Evolutionary conservation across 2,329 filamentous ascomycete species (phyloP), one percentile per base, ranked within the genome.

Genomic region (Fusarium mexicanum): DNA sequence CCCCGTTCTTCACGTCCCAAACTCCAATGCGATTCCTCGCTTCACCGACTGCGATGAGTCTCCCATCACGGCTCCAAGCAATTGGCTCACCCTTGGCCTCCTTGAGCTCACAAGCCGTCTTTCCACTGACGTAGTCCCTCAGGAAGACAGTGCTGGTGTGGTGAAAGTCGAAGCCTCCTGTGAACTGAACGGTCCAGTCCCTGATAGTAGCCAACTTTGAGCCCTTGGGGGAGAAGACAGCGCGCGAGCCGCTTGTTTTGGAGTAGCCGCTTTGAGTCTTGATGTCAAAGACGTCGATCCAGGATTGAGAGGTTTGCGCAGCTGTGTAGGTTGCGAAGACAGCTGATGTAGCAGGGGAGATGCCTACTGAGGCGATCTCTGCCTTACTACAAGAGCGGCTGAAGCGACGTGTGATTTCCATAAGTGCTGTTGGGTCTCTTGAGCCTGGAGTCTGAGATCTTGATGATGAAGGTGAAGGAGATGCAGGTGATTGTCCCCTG

Each of bases 211-310:
- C 81, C 35, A 81, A 47, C 44, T 71, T 67, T 46, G 69, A 65
- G 31, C 67, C 73, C 6, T 54, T 53, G 35, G 74, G 77, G 0
- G 71, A 69, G 60, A 82, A 81, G n/a, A 72, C 76, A n/a, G 80
- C 82, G 37, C 78, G 70, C 2, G 76, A 78, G 41, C 82, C 81
- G 18, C 75, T 76, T 1, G 78, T 78, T 73, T 82, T 82, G 68
- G 77, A 79, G 64, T 78, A 75, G 24, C 76, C 72, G 20, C 76
- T 71, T 18, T 78, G 77, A 0, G 77, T 76, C 37, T 65, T 55
- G 31, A 81, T 59, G 48, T 81, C 78, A 60, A 83, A 83, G 24
- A 81, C 74, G 68, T 83, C 82, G 64, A 83, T 79, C 81, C 82
- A 83, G n/a, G 80, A 77, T 29, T 81, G 80, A 40, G 75, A 59